phyloP scores from a whole-genome alignment of 208 protist species.

The Vickermania spadyakhi region DNA sequence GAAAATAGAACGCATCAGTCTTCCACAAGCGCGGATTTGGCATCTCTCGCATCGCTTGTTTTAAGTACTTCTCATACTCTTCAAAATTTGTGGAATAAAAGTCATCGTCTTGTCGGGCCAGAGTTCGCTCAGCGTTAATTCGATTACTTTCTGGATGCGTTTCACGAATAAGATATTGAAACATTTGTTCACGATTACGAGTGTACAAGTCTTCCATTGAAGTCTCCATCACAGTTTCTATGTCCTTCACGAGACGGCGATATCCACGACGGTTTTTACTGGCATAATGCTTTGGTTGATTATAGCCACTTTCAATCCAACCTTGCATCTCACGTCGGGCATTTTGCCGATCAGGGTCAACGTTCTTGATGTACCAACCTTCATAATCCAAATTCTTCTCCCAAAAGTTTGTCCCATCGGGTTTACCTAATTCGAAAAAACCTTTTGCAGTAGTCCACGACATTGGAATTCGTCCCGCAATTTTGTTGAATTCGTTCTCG shows the following conservation, averaged over 20 bases:
- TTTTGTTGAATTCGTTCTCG: constrained; percentile 73
- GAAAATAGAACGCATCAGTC: constrained; percentile 88
- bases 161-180: constrained; percentile 85
- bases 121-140: constrained; percentile 72
- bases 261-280: constrained; percentile 88
- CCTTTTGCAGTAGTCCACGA: constrained; percentile 80
- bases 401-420: constrained; percentile 86
- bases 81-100: constrained; percentile 87
- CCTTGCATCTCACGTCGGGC: constrained; percentile 73
- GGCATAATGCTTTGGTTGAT: constrained; percentile 84
- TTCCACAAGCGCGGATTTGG: constrained; percentile 86
- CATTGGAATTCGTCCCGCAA: constrained; percentile 68
- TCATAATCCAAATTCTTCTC: constrained; percentile 90
- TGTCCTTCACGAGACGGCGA: constrained; percentile 82
- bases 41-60: constrained; percentile 86
- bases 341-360: constrained; percentile 79
- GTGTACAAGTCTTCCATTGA: constrained; percentile 89
- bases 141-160: constrained; percentile 82
- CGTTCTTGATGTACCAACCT: constrained; percentile 88
- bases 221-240: constrained; percentile 82
- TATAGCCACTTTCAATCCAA: constrained; percentile 82
- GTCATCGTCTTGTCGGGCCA: constrained; percentile 83
- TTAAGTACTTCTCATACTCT: constrained; percentile 81
- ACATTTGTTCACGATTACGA: constrained; percentile 78
- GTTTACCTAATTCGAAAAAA: constrained; percentile 76